Conservation (phyloP, 2,329 filamentous ascomycete species). For the Epichloe festucae region DNA sequence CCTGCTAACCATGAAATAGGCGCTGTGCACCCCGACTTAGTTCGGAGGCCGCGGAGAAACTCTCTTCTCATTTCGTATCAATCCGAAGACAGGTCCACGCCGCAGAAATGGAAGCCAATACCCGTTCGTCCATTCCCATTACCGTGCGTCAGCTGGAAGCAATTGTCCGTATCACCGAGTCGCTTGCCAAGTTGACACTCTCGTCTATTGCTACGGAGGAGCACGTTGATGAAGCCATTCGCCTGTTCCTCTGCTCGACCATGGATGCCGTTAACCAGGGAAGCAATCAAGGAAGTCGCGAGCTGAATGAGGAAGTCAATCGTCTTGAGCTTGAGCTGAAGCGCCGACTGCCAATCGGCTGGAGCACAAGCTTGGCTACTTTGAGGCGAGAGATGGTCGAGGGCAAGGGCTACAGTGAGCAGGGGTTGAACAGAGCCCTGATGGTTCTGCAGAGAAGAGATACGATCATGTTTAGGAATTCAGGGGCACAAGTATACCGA, state of each 20-base stretch:
- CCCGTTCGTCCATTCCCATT: conserved; percentile 88
- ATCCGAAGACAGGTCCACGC: conserved; percentile 91
- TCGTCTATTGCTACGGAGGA: conserved; percentile 76
- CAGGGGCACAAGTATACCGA: conserved; percentile 61
- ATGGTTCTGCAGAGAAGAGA: conserved; percentile 79
- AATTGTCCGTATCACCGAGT: conserved; percentile 93
- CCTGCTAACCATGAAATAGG: conserved; percentile 31
- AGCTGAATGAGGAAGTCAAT: conserved; percentile 79
- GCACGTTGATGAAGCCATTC: conserved; percentile 95
- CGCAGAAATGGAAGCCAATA: conserved; percentile 78
- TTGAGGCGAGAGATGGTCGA: conserved; percentile 85
- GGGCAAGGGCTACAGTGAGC: conserved; percentile 78
- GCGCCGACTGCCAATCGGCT: conserved; percentile 80
- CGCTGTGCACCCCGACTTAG: conserved; percentile 88
- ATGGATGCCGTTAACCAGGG: conserved; percentile 97
- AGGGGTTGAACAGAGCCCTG: conserved; percentile 70
- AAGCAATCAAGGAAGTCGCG: conserved; percentile 67
- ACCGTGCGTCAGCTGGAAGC: conserved; percentile 95
- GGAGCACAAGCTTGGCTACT: conserved; percentile 82
- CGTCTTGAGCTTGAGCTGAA: conserved; percentile 84
- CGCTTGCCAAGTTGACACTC: conserved; percentile 80
- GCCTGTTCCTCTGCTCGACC: conserved; percentile 87
- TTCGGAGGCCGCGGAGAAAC: conserved; percentile 82
- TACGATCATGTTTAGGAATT: conserved; percentile 69
- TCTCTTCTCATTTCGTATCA: conserved; percentile 93